Evolutionary conservation across 768 basidiomycete genomes (phyloP).

Genomic region (Daedaleopsis nitida): DNA sequence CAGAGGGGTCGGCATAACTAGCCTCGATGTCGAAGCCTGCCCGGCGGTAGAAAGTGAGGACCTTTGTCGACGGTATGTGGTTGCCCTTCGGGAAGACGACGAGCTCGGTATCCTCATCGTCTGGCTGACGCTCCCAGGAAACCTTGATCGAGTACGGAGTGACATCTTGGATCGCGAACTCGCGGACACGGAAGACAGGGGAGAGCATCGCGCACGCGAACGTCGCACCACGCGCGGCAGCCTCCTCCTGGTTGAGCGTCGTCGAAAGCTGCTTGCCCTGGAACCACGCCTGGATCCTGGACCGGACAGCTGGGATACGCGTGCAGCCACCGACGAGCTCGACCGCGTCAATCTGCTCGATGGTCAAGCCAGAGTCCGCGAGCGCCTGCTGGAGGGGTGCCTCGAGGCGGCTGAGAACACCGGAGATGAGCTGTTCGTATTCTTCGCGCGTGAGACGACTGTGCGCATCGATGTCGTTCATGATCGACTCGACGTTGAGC

Average conservation of each 20-base stretch:
- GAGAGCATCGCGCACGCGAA: constrained; percentile 97
- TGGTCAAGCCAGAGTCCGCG: constrained; percentile 72
- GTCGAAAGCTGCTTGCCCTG: constrained; percentile 80
- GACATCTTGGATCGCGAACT: constrained; percentile 89
- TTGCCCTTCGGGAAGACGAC: constrained; percentile 89
- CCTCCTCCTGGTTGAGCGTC: constrained; percentile 98
- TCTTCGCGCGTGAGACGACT: constrained; percentile 83
- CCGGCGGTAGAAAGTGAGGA: constrained; percentile 92
- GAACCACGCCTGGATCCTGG: constrained; percentile 83
- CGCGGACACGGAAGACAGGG: constrained; percentile 96
- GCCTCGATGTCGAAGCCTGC: constrained; percentile 89
- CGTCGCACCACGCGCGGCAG: constrained; percentile 92
- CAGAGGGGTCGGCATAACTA: constrained; percentile 69
- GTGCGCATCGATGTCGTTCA: constrained; percentile 93
- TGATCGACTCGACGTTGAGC: constrained; percentile 92
- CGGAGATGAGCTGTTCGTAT: constrained; percentile 76
- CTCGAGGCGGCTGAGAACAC: constrained; percentile 76
- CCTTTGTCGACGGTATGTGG: constrained; percentile 88
- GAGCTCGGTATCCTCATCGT: constrained; percentile 91
- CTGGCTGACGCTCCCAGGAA: constrained; percentile 74
- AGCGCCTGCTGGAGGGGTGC: constrained; percentile 79
- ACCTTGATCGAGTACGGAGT: constrained; percentile 89
- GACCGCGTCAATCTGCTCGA: constrained; percentile 86
- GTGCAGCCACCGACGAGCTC: constrained; percentile 95
- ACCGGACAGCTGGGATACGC: constrained; percentile 90